Conservation (phyloP, 495 filamentous ascomycete genomes). For the Aspergillus leporis region DNA sequence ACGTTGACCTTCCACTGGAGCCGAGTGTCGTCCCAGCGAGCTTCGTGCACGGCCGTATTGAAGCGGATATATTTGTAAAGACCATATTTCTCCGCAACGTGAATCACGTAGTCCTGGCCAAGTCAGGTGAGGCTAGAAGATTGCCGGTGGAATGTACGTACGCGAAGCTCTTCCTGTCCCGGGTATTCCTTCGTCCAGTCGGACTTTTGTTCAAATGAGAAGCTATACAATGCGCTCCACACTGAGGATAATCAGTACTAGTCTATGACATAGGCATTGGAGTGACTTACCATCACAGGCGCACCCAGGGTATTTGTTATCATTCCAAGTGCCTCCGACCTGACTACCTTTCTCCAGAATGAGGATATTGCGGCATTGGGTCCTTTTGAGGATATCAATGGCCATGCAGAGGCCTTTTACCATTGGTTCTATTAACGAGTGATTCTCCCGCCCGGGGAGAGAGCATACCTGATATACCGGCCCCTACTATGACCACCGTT, state of each 20-base stretch:
- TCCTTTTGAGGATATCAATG: conserved; percentile 55
- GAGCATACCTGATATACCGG: conserved; percentile 44
- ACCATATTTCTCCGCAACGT: conserved; percentile 59
- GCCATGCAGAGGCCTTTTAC: conserved; percentile 53
- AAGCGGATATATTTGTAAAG: conserved; percentile 59
- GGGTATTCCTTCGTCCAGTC: conserved; percentile 66
- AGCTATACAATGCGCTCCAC: conserved; percentile 58
- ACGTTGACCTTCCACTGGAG: conserved; percentile 57
- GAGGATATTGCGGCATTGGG: conserved; percentile 54
- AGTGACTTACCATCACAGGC: conserved; percentile 49
- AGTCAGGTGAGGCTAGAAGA: background rate
- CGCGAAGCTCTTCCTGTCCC: conserved; percentile 61
- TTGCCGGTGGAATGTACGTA: conserved; percentile 21
- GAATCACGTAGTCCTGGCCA: conserved; percentile 53
- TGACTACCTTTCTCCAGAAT: conserved; percentile 55
- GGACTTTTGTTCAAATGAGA: conserved; percentile 65
- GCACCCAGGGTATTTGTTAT: conserved; percentile 55
- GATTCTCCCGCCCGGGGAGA: background rate
- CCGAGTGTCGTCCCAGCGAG: conserved; percentile 55
- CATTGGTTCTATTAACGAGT: background rate
- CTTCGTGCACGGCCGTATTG: conserved; percentile 50
- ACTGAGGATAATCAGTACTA: conserved; percentile 27
- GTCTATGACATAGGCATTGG: background rate
- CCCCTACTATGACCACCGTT: conserved; percentile 56
- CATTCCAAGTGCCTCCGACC: conserved; percentile 58